Evolutionary conservation across 768 basidiomycete species (phyloP), one percentile per base, ranked within the genome.

Genomic region (Kwoniella dejecticola): DNA sequence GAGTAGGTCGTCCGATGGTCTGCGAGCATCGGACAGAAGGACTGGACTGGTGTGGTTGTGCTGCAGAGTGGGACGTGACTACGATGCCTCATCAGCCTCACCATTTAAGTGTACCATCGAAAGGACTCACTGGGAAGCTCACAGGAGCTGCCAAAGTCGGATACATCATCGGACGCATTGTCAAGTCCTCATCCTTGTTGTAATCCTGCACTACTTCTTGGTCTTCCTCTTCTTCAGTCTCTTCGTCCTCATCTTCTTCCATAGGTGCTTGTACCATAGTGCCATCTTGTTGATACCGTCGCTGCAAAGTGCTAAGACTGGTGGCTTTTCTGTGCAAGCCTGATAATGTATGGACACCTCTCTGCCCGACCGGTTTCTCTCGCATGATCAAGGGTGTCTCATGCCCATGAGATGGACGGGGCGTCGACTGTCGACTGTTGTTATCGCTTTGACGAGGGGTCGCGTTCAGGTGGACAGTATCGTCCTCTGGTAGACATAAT

Each of bases 401-500:
- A 15, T 33, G 57, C 3, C 36, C 33, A 46, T 56, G 54, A 8
- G 42, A 19, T 12, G 66, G 68, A 31, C 66, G 42, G 3, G 63
- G 62, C 23, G 55, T 55, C 8, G 79, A 66, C 86, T 84, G 75
- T 89, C 83, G 63, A 89, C 78, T 72, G 89, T 87, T 10, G 86
- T 83, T 38, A 83, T 82, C 69, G 87, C 87, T 58, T 54, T 64
- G 57, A 31, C 60, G 38, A 17, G 66, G 66, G 23, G 59, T 60
- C 13, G 63, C 58, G n/a, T 52, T 47, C 27, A 29, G 31, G 27
- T 31, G 59, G 2, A 52, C 49, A 33, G 31, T 38, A 11, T 21
- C 87, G 82, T 52, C 87, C 83, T 74, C 83, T 85, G 66, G 61
- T 57, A 94, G 79, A 73, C 90, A 93, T 62, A 88, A 83, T 79